These are phyloP conservation scores for Daedalea quercina DNA, from an alignment of 768 basidiomycete species.

Conservation along the genomic window DNA sequence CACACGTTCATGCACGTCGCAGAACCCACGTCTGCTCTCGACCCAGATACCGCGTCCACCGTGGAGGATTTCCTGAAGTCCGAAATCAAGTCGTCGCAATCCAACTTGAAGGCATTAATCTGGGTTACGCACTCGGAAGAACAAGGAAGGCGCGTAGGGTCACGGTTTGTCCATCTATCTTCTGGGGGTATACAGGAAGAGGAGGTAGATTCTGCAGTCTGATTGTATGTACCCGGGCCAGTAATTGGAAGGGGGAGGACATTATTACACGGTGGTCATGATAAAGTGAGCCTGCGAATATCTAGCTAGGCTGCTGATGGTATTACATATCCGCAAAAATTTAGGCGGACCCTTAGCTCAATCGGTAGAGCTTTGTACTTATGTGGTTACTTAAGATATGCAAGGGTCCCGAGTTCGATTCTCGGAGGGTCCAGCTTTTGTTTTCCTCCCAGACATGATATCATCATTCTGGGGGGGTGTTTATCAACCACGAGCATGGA, in stretches of 20 bases:
- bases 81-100: conserved; percentile 41
- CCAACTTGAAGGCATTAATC: conserved; percentile 60
- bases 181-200: conserved; percentile 22
- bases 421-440: conserved; percentile 55
- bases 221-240: neutral
- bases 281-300: neutral
- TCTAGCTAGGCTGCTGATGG: neutral
- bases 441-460: no score
- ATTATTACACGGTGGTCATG: no score
- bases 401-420: conserved; percentile 61
- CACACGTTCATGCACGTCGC: neutral
- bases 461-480: no score
- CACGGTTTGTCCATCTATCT: conserved; percentile 46
- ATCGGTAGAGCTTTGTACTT: conserved; percentile 60
- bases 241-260: no score
- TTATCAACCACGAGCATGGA: no score
- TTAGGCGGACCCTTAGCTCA: conserved; percentile 45
- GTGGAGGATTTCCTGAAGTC: conserved; percentile 60
- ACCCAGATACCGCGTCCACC: conserved; percentile 52
- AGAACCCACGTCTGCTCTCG: conserved; percentile 92
- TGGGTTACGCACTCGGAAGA: conserved; percentile 90
- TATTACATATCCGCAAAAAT: neutral
- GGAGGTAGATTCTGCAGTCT: conserved; percentile 9
- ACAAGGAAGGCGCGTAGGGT: conserved; percentile 71
- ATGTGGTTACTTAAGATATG: conserved; percentile 45